Evolutionary conservation across 306 rosid species (phyloP).

Genomic region (Prunus dulcis): DNA sequence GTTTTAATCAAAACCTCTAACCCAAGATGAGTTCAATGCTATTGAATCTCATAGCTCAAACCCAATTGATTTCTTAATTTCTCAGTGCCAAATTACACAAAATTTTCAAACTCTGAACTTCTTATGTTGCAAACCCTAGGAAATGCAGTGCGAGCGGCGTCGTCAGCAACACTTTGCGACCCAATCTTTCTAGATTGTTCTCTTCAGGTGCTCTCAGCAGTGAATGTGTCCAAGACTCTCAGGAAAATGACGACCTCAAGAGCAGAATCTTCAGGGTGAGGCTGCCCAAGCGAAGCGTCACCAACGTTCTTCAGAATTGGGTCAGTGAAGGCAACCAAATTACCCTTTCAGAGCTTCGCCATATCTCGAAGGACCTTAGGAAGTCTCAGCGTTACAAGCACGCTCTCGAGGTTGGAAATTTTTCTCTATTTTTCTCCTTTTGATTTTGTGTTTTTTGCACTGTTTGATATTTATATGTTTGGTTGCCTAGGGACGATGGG

Average conservation of each 20-base stretch:
- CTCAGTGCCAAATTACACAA: not conserved
- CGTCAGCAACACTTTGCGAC: conserved; percentile 12
- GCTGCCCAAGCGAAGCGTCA: conserved; percentile 83
- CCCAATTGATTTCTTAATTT: not conserved
- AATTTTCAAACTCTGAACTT: not conserved
- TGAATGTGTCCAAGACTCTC: conserved; percentile 41
- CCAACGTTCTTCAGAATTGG: conserved; percentile 76
- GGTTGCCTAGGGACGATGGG: conserved; percentile 11
- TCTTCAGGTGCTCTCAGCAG: conserved; percentile 47
- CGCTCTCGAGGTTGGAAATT: conserved; percentile 74
- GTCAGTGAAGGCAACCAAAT: conserved; percentile 63
- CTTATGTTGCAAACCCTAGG: not conserved
- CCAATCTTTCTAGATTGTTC: conserved; percentile 32
- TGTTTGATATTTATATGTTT: not conserved
- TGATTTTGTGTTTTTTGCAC: not conserved
- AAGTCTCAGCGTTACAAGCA: conserved; percentile 80
- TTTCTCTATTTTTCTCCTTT: not conserved
- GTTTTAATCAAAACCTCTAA: not conserved
- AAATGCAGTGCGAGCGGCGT: conserved; percentile 33
- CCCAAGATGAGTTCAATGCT: not conserved
- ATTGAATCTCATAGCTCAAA: not conserved
- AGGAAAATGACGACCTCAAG: conserved; percentile 56
- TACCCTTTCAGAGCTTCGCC: conserved; percentile 60
- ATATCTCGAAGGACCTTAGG: conserved; percentile 75
- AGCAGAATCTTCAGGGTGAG: conserved; percentile 69